phyloP scores from a whole-genome alignment of 2,329 filamentous ascomycete species.

The Geosmithia morbida region DNA sequence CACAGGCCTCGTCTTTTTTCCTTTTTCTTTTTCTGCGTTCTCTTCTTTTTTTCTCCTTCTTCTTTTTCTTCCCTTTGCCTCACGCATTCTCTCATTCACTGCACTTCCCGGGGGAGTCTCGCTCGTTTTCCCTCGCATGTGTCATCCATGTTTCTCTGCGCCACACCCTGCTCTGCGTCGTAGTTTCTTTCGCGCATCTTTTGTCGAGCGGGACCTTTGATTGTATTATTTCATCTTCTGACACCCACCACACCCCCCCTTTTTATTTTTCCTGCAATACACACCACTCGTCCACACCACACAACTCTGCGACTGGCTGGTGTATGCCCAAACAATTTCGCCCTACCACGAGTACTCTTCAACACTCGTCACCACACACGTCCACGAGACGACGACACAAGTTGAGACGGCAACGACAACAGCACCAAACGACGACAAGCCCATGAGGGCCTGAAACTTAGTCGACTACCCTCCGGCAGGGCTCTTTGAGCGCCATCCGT shows the following conservation, averaged over 20 bases:
- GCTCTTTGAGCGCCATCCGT: neutral
- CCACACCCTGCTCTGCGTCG: too few relatives aligned
- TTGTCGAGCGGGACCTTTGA: neutral
- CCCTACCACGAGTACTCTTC: neutral
- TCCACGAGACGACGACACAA: neutral
- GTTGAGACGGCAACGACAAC: neutral
- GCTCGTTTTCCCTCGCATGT: neutral
- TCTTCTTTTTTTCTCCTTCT: neutral
- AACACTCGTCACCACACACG: neutral
- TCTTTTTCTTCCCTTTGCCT: too few relatives aligned
- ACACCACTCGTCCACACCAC: neutral
- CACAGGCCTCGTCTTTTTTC: neutral
- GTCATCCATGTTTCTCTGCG: neutral
- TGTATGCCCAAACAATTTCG: neutral
- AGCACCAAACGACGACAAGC: neutral
- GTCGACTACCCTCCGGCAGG: slow-evolving; percentile 2
- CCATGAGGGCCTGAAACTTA: slow-evolving; percentile 1
- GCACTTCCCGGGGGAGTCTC: neutral
- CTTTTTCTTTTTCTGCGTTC: too few relatives aligned
- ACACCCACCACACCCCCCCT: neutral
- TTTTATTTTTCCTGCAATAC: neutral
- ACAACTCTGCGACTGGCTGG: neutral
- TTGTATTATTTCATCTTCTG: neutral
- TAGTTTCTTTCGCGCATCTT: neutral
- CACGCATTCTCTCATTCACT: neutral